Base-by-base conservation (phyloP, 1,139 yeast genomes). In the Nematodospora anomalae region DNA sequence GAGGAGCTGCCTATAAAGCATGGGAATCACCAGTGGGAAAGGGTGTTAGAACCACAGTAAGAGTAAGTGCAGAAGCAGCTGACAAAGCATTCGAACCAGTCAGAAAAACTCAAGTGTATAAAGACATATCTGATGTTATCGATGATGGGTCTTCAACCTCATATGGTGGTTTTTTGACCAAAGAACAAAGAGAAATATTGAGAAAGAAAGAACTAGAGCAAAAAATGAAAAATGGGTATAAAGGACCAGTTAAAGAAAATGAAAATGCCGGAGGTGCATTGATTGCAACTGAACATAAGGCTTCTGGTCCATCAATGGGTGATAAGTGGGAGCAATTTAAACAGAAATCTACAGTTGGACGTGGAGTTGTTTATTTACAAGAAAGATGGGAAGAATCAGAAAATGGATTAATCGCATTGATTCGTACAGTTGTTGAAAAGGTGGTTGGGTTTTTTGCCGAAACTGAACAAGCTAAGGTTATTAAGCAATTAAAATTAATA, bases 1-100 rank as follows among this genome's bases (percentile, higher is more conserved):
- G 97, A 38, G 83, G 77, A 38, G 95, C 81, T 30, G 98, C 97
- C 3, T 74, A 77, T 31, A 83, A 83, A 45, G 97, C 97, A 1
- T 94, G 99, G 99, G 97, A 94, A 44, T 88, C 97, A 2, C 89
- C 92, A 23, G 86, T 92, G 32, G 92, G 96, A 46, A 82, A 83
- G 61, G 85, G 83, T 35, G 92, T 96, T 12, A 78, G 98, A 57
- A 74, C 80, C 28, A 88, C 89, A 1, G 94, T 89, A 10, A 76
- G 75, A 45, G 76, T 77, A 37, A 80, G 97, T 8, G 96, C 95
- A 2, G 88, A 86, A 38, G 81, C 72, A 13, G 81, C 88, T 15
- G 96, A 88, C 57, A 83, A 83, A 53, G 92, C 86, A 14, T 83
- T 92, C 40, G 97, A 90, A 53, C 99, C 99, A 9, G 95, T 94